A percentile compares a stretch with the other conserved stretches of the same genome.
Evolutionary conservation across 768 basidiomycete species (phyloP).

Genomic region (Phlebiopsis flavidoalba): DNA sequence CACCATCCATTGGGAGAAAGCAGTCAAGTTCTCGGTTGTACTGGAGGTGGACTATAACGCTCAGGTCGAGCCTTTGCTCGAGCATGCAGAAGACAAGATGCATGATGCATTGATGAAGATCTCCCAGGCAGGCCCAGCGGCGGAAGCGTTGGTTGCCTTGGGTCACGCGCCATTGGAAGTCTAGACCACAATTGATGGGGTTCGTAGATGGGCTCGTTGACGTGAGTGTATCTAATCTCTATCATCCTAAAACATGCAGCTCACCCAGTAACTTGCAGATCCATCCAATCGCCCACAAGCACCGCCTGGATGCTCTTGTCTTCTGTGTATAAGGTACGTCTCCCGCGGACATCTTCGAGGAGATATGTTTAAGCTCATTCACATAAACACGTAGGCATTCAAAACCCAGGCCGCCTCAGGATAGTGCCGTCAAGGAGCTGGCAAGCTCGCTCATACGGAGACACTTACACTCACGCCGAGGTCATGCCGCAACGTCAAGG

Average conservation of each 20-base stretch:
- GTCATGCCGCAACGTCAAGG: constrained; percentile 3
- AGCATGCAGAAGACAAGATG: constrained; percentile 4
- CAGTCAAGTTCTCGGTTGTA: background rate
- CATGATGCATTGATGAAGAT: background rate
- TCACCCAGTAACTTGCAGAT: background rate
- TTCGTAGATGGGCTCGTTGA: constrained; percentile 7
- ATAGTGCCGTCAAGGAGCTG: background rate
- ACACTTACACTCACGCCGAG: background rate
- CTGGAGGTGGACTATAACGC: background rate
- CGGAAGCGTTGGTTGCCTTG: background rate
- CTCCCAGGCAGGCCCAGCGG: background rate
- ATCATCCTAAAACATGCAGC: background rate
- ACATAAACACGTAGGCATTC: background rate
- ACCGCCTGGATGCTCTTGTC: constrained; percentile 10
- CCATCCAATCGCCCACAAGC: constrained; percentile 8
- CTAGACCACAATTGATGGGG: constrained; percentile 4
- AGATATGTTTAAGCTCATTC: background rate
- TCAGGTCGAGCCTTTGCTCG: background rate
- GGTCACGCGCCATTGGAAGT: constrained; percentile 3
- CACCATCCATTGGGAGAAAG: background rate
- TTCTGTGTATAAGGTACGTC: constrained; percentile 6
- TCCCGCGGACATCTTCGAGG: background rate
- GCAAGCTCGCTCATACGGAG: background rate
- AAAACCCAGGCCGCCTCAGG: background rate
- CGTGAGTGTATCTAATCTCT: background rate